phyloP scores from a whole-genome alignment of 306 rosid genomes.

The Vicia faba region DNA sequence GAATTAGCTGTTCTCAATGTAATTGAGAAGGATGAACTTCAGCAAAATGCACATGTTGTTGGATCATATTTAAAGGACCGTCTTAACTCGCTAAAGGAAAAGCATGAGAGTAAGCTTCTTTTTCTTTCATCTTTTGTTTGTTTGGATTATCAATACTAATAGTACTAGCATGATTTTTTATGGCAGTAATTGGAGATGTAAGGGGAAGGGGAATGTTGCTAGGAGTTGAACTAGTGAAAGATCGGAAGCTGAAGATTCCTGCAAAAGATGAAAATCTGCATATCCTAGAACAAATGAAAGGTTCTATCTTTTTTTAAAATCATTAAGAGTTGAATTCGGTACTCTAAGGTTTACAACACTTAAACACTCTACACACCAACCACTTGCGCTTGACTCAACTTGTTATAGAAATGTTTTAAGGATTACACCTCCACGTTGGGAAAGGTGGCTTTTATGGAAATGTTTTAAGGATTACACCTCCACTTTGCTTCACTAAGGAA shows the following conservation, averaged over 20 bases:
- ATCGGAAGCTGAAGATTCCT: slow-evolving; percentile 45
- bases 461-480: slow-evolving; percentile 54
- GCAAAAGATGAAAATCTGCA: slow-evolving; percentile 45
- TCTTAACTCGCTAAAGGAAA: slow-evolving; percentile 47
- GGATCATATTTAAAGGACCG: slow-evolving; percentile 49
- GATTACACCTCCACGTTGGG: slow-evolving; percentile 50
- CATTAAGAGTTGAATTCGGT: too few relatives aligned
- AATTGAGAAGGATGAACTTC: slow-evolving; percentile 53
- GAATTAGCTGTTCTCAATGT: slow-evolving; percentile 53
- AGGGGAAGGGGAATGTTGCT: slow-evolving; percentile 60
- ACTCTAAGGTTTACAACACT: too few relatives aligned
- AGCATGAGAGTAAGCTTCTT: slow-evolving; percentile 43
- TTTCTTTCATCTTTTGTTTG: slow-evolving; percentile 5
- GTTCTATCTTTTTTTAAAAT: background rate
- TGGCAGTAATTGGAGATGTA: slow-evolving; percentile 54
- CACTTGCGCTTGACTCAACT: too few relatives aligned
- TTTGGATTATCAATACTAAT: background rate
- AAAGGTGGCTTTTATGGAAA: slow-evolving; percentile 54
- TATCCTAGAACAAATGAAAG: slow-evolving; percentile 50
- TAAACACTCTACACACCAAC: too few relatives aligned
- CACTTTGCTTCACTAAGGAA: slow-evolving; percentile 56
- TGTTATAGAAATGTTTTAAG: slow-evolving; percentile 48
- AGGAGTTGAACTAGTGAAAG: slow-evolving; percentile 52
- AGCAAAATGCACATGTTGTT: slow-evolving; percentile 44
- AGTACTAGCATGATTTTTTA: slow-evolving; percentile 1